Conservation (phyloP, 331 rosid genomes). For the Erythrophleum ivorense region DNA sequence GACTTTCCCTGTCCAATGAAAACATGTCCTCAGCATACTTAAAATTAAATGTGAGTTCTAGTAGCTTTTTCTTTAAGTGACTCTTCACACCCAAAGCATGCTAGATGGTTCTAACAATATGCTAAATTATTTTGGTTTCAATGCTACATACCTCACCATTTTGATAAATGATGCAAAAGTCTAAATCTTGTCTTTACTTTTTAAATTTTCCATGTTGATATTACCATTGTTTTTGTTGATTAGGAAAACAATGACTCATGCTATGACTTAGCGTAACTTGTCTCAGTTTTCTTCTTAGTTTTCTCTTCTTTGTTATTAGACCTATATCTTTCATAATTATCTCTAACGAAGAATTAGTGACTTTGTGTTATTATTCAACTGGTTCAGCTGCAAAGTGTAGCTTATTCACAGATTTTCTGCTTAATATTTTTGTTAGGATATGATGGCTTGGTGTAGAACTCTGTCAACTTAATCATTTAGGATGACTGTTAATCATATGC, state of each 20-base stretch:
- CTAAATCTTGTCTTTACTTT: not conserved
- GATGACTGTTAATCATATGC: slow-evolving; percentile 1
- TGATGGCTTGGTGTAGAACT: not conserved
- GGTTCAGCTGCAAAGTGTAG: not conserved
- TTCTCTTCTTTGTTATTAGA: slow-evolving; percentile 3
- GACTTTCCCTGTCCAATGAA: slow-evolving; percentile 55
- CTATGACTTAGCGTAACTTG: slow-evolving; percentile 1
- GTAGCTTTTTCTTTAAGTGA: slow-evolving; percentile 23
- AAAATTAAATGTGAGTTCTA: slow-evolving; percentile 66
- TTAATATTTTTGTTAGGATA: not conserved
- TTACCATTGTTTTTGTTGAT: slow-evolving; percentile 18
- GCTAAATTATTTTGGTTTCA: not conserved
- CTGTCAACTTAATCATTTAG: not conserved
- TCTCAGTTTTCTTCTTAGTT: not conserved
- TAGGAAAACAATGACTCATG: not conserved
- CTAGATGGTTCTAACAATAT: not conserved
- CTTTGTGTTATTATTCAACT: not conserved
- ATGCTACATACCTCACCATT: not conserved
- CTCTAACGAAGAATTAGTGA: not conserved
- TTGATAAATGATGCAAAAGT: not conserved
- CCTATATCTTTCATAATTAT: not conserved
- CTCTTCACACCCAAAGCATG: slow-evolving; percentile 5
- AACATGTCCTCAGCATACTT: slow-evolving; percentile 63
- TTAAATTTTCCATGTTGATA: slow-evolving; percentile 8
- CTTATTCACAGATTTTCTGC: not conserved